Evolutionary conservation across 2,329 filamentous ascomycete species (phyloP), one percentile per base, ranked within the genome.

Genomic region (Aspergillus sp.): DNA sequence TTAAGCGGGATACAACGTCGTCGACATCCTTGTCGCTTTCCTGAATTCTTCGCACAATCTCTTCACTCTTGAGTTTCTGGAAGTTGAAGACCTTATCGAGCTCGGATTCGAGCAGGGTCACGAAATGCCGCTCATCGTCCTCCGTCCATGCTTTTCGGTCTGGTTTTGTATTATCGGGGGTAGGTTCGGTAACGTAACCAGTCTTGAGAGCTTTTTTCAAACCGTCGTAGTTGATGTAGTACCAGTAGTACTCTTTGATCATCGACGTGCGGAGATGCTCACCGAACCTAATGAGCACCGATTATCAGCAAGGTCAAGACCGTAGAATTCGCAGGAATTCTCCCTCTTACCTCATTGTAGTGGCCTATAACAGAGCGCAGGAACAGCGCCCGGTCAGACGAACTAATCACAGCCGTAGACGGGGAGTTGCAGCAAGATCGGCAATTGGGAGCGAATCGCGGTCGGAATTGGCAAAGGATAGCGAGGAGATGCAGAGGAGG

Each of bases 81-180:
- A 98, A 98, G 56, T 89, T 93, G 74, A 96, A 96, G 60, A 99
- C 95, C 81, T 98, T 98, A 70, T 98, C 93, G 59, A 99, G 86
- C 80, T 99, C 93, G 58, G 84, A 82, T 78, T 99, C 93, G 53
- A 99, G 87, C 77, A 89, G 83, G 61, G 85, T 83, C 54, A 99
- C 91, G 74, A 99, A 99, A 59, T 83, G 83, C 68, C 88, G 88
- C 81, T 99, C 95, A 69, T 98, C 89, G 53, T 96, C 91, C 74
- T 97, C 92, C 60, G 86, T 88, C 95, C 95, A 99, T 69, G 87
- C 81, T 64, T 82, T 84, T 67, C 80, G 81, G 61, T 76, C 77
- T n/a, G 77, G 76, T 57, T 78, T 77, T 53, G 75, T 71, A 62
- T 77, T 80, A 41, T 77, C 69, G 45, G 72, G 75, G 59, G 72